These are phyloP conservation scores for Takakia lepidozioides DNA, from an alignment of 225 moss, liverwort and hornwort species.

Conservation along the genomic window DNA sequence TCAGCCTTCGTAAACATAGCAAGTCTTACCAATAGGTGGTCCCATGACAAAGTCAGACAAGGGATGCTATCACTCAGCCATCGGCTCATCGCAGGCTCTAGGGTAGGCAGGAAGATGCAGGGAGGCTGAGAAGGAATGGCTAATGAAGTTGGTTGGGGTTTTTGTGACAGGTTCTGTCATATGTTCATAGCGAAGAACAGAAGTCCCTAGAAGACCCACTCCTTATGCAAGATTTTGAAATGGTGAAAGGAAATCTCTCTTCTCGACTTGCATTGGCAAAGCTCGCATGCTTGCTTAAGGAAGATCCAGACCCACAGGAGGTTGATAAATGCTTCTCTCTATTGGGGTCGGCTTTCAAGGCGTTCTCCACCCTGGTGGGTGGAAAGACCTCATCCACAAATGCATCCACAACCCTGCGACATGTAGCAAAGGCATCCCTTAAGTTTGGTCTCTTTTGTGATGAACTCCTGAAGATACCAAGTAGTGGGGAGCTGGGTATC, in stretches of 20 bases:
- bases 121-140: too few species aligned
- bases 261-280: slow-evolving; percentile 55
- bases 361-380: slow-evolving; percentile 40
- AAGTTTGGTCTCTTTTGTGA: slow-evolving; percentile 84
- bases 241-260: slow-evolving; percentile 56
- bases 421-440: slow-evolving; percentile 56
- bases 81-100: too few species aligned
- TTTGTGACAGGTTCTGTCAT: slow-evolving; percentile 55
- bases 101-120: too few species aligned
- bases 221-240: slow-evolving; percentile 46
- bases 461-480: slow-evolving; percentile 62
- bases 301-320: slow-evolving; percentile 12
- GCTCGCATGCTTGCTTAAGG: slow-evolving; percentile 25
- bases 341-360: slow-evolving; percentile 54
- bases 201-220: slow-evolving; percentile 32
- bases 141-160: too few species aligned
- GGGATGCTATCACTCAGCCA: too few species aligned
- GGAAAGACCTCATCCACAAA: slow-evolving; percentile 8
- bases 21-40: too few species aligned
- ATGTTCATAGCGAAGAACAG: slow-evolving; percentile 32
- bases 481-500: slow-evolving; percentile 22
- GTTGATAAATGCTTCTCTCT: slow-evolving; percentile 29
- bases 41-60: too few species aligned
- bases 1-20: too few species aligned
- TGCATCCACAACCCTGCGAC: slow-evolving; percentile 19